phyloP scores from a whole-genome alignment of 2,329 filamentous ascomycete genomes.

The Plenodomus tracheiphilus region DNA sequence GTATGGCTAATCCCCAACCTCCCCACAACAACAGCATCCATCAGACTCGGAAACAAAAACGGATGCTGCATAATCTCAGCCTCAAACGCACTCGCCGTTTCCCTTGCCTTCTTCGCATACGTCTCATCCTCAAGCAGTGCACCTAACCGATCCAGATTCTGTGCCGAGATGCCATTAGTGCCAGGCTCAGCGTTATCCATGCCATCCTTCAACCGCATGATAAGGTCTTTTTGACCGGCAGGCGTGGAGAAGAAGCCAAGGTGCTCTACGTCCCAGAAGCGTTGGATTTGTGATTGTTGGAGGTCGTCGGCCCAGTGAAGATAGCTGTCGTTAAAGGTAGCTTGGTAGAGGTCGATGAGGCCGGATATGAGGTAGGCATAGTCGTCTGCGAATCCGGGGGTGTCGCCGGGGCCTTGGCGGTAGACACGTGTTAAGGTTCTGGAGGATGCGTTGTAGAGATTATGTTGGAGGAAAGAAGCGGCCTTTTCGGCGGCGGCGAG shows the following conservation, averaged over 20 bases:
- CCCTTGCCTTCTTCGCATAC: conserved; percentile 67
- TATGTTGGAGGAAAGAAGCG: conserved; percentile 70
- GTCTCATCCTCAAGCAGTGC: conserved; percentile 67
- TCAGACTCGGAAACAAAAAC: conserved; percentile 82
- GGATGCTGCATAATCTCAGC: conserved; percentile 91
- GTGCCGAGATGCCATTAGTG: conserved; percentile 83
- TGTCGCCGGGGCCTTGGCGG: conserved; percentile 66
- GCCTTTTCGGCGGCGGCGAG: conserved; percentile 68
- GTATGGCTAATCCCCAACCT: conserved; percentile 69
- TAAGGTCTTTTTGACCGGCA: conserved; percentile 65
- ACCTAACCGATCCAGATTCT: conserved; percentile 82
- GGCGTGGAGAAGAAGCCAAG: conserved; percentile 74
- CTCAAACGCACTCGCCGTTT: conserved; percentile 84
- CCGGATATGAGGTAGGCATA: conserved; percentile 88
- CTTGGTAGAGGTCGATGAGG: conserved; percentile 80
- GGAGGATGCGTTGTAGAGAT: conserved; percentile 69
- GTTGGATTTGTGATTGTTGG: conserved; percentile 73
- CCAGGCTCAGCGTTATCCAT: conserved; percentile 93
- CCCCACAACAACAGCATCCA: conserved; percentile 74
- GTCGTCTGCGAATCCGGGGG: conserved; percentile 84
- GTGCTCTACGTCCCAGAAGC: conserved; percentile 72
- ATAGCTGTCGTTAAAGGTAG: conserved; percentile 75
- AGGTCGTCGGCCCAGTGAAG: conserved; percentile 80
- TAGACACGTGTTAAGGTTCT: conserved; percentile 75
- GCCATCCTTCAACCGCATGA: conserved; percentile 89